Evolutionary conservation across 352 stramenopile species (phyloP).

Genomic region (Globisporangium cystogenes): DNA sequence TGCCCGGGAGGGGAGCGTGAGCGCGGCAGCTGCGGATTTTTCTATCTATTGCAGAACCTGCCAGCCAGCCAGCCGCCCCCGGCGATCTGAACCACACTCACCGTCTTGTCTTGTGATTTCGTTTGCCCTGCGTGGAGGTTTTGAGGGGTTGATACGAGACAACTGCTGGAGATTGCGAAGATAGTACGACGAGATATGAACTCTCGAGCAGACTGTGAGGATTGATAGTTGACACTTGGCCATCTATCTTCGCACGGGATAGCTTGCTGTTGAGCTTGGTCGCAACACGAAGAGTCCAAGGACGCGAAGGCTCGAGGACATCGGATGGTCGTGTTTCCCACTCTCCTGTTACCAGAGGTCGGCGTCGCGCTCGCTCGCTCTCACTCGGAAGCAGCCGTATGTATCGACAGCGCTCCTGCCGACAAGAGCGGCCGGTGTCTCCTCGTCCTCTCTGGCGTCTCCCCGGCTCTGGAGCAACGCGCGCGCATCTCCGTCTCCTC

Average conservation of each 20-base stretch:
- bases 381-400: not conserved
- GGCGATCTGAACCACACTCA: not conserved
- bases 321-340: not conserved
- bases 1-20: not conserved
- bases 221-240: no score
- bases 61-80: not conserved
- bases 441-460: not conserved
- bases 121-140: no score
- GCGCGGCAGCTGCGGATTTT: conserved; percentile 3
- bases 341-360: not conserved
- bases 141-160: no score
- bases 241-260: no score
- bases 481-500: no score
- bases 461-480: no score
- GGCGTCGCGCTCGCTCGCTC: not conserved
- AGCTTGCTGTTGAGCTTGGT: no score
- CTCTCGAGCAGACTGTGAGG: no score
- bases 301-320: not conserved
- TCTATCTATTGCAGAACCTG: conserved; percentile 9
- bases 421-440: not conserved
- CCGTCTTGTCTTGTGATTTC: not conserved
- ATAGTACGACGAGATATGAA: no score
- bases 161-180: no score
- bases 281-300: no score
- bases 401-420: no score